A percentile compares a stretch with the other conserved stretches of the same genome.
Conservation (phyloP, 2,329 filamentous ascomycete species). For the Teratosphaeria destructans region DNA sequence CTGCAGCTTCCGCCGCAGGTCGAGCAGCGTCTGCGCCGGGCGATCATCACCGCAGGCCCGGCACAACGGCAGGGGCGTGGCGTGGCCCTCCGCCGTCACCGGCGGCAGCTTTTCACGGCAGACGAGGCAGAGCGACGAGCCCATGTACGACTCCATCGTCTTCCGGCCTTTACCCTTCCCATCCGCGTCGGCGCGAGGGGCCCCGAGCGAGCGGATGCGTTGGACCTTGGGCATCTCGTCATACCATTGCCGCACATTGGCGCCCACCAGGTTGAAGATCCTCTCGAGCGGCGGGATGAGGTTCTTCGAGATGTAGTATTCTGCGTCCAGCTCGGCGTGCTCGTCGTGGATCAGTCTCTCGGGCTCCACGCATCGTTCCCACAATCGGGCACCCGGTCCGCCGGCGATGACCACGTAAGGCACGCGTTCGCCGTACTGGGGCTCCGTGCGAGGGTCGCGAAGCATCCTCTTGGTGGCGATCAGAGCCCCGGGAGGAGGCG, state of each 20-base stretch:
- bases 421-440: conserved; percentile 88
- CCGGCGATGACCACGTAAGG: conserved; percentile 90
- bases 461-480: conserved; percentile 82
- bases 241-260: conserved; percentile 83
- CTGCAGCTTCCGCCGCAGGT: conserved; percentile 52
- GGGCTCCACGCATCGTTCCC: conserved; percentile 82
- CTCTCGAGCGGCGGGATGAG: conserved; percentile 88
- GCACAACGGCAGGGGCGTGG: conserved; percentile 43
- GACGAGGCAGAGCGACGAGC: conserved; percentile 64
- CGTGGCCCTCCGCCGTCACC: conserved; percentile 16
- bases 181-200: conserved; percentile 13
- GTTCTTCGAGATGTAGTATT: conserved; percentile 97
- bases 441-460: conserved; percentile 73
- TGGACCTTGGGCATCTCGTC: conserved; percentile 93
- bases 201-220: conserved; percentile 53
- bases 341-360: conserved; percentile 69
- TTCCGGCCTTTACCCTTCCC: conserved; percentile 32
- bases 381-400: conserved; percentile 71
- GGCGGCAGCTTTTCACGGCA: conserved; percentile 53
- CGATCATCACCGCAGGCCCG: conserved; percentile 39
- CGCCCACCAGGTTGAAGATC: conserved; percentile 92
- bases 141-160: conserved; percentile 93
- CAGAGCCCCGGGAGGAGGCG: conserved; percentile 74
- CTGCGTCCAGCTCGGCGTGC: conserved; percentile 73
- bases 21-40: conserved; percentile 52